Evolutionary conservation across 192 early-diverging fungal genomes (phyloP).

Genomic region (Entrophospora sp.): DNA sequence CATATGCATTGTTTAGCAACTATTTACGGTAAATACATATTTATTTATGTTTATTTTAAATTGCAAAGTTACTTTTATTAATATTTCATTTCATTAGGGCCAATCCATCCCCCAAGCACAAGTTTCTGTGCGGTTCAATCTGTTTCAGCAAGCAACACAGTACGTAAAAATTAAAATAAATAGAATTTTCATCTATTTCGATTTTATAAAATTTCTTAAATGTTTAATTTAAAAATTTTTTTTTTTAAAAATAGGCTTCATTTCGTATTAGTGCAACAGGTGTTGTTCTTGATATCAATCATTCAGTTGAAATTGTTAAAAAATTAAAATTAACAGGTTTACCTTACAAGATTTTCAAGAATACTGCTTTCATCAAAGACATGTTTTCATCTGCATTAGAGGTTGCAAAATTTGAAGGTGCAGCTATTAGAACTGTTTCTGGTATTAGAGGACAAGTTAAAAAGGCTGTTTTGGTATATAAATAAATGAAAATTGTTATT

Average conservation of each 20-base stretch:
- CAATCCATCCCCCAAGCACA: constrained; percentile 91
- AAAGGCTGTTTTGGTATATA: constrained; percentile 62
- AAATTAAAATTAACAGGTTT: constrained; percentile 96
- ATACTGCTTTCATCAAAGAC: constrained; percentile 95
- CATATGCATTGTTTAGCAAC: constrained; percentile 99
- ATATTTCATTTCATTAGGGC: constrained; percentile 50
- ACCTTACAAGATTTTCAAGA: constrained; percentile 92
- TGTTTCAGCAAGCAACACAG: constrained; percentile 48
- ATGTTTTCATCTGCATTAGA: constrained; percentile 97
- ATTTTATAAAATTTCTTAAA: neutral
- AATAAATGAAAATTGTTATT: too few relatives aligned
- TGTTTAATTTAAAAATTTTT: neutral
- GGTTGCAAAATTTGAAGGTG: constrained; percentile 98
- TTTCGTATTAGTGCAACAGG: constrained; percentile 98
- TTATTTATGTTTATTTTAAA: too few relatives aligned
- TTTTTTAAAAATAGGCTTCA: constrained; percentile 23
- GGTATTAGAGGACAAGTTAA: constrained; percentile 98
- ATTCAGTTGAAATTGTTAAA: constrained; percentile 92
- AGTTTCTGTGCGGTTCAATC: constrained; percentile 92
- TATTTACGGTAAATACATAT: constrained; percentile 69
- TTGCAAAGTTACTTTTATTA: too few relatives aligned
- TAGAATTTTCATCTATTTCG: neutral
- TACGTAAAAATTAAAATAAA: constrained; percentile 19
- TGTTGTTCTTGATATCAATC: constrained; percentile 87
- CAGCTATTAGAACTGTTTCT: constrained; percentile 87